Evolutionary conservation across 129 eudicot genomes (phyloP).

Genomic region (Dittrichia graveolens): DNA sequence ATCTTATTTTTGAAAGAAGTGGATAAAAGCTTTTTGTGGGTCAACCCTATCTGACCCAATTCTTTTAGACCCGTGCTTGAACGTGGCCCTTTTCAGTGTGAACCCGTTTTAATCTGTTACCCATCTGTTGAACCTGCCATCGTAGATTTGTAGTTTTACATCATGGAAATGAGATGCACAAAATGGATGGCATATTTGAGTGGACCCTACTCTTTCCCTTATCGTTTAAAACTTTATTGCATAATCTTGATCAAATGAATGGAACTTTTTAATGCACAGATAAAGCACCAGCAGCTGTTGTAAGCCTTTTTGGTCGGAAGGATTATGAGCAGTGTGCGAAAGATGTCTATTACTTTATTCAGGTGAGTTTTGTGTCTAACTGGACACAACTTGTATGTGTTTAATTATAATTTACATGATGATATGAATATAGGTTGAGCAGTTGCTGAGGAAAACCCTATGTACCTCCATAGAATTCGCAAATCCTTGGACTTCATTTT

Average conservation of each 20-base stretch:
- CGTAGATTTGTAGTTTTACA: not conserved
- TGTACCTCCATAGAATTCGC: too few species aligned
- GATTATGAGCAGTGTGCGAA: slow-evolving; percentile 92
- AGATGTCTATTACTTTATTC: slow-evolving; percentile 90
- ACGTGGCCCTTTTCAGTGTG: not conserved
- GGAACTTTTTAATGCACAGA: slow-evolving; percentile 38
- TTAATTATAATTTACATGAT: slow-evolving; percentile 9
- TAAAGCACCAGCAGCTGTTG: slow-evolving; percentile 92
- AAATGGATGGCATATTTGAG: not conserved
- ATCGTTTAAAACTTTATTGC: slow-evolving; percentile 7
- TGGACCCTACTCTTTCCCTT: slow-evolving; percentile 16
- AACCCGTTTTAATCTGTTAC: not conserved
- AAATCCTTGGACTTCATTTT: too few species aligned
- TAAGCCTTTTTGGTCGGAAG: slow-evolving; percentile 87
- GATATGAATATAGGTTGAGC: not conserved
- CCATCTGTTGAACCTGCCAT: not conserved
- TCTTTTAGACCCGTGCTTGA: not conserved
- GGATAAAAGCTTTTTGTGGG: not conserved
- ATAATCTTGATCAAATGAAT: slow-evolving; percentile 14
- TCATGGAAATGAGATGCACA: not conserved
- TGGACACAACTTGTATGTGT: slow-evolving; percentile 1
- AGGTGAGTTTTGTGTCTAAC: slow-evolving; percentile 46
- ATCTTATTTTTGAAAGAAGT: not conserved
- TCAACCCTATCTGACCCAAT: not conserved
- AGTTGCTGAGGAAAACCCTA: too few species aligned